Percentiles rank a stretch among this genome's conserved stretches.
These are phyloP conservation scores for Tulasnella sp. DNA, from an alignment of 768 basidiomycete genomes.

Conservation along the genomic window DNA sequence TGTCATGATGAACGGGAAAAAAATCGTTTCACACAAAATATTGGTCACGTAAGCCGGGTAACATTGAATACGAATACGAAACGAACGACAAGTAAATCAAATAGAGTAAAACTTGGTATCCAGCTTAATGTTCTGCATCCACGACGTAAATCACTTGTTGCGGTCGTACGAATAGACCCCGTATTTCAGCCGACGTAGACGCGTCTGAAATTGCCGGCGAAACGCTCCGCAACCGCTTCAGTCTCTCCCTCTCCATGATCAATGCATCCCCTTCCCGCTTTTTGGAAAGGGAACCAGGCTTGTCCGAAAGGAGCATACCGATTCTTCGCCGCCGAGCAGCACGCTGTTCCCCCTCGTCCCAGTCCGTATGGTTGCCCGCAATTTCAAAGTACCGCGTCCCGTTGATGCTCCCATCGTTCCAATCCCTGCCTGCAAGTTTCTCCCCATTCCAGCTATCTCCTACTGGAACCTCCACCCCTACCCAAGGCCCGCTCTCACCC, in stretches of 20 bases:
- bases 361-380: constrained; percentile 38
- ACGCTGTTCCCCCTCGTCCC: constrained; percentile 39
- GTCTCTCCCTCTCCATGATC: constrained; percentile 28
- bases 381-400: constrained; percentile 80
- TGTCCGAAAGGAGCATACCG: constrained; percentile 6
- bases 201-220: constrained; percentile 53
- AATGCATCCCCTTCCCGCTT: constrained; percentile 51
- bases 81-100: too few species aligned
- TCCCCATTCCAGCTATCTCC: constrained; percentile 42
- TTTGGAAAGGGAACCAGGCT: not conserved
- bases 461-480: constrained; percentile 80
- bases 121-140: constrained; percentile 36
- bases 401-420: constrained; percentile 77
- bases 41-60: too few species aligned
- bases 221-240: constrained; percentile 51
- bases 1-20: too few species aligned
- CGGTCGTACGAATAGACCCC: constrained; percentile 71
- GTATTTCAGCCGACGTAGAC: constrained; percentile 42
- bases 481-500: constrained; percentile 76
- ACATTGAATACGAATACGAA: too few species aligned
- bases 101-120: not conserved
- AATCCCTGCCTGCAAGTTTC: constrained; percentile 49
- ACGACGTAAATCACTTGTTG: constrained; percentile 81
- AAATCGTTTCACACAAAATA: too few species aligned
- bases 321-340: constrained; percentile 30